Conservation (phyloP, 2,329 filamentous ascomycete genomes). For the Neurospora sp. region DNA sequence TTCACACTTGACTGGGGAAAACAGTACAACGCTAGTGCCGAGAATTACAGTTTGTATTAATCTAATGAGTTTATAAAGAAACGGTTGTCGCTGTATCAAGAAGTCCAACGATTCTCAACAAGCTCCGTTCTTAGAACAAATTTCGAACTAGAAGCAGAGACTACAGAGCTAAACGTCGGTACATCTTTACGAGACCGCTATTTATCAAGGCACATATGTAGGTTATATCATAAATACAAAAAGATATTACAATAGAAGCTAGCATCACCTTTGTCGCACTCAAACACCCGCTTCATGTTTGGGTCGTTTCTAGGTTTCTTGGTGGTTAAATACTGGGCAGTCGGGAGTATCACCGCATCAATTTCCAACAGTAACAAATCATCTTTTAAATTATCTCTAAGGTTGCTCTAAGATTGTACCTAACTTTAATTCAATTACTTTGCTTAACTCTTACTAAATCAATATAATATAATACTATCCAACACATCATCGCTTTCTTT, state of each 20-base stretch:
- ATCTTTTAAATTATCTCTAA: not conserved
- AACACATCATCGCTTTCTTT: too few relatives aligned
- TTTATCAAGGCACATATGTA: not conserved
- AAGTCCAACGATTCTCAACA: too few relatives aligned
- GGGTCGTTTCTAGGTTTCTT: not conserved
- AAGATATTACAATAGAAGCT: not conserved
- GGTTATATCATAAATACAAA: too few relatives aligned
- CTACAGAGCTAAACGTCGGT: too few relatives aligned
- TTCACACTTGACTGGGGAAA: too few relatives aligned
- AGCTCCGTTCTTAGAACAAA: too few relatives aligned
- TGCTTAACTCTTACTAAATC: not conserved
- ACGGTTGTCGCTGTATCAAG: too few relatives aligned
- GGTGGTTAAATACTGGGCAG: not conserved
- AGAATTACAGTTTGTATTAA: too few relatives aligned
- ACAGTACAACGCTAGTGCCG: too few relatives aligned
- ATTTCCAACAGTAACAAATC: not conserved
- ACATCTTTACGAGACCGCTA: not conserved
- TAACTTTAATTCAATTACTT: not conserved
- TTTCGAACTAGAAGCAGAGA: accelerated
- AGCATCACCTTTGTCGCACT: not conserved
- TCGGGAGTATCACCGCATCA: not conserved
- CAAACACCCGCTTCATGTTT: not conserved
- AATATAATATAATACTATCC: not conserved
- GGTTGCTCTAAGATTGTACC: not conserved
- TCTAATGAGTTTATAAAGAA: too few relatives aligned